A percentile compares a stretch with the other conserved stretches of the same genome.
These are phyloP conservation scores for Avena insularis DNA, from an alignment of 176 grass and related monocot species.

Conservation along the genomic window DNA sequence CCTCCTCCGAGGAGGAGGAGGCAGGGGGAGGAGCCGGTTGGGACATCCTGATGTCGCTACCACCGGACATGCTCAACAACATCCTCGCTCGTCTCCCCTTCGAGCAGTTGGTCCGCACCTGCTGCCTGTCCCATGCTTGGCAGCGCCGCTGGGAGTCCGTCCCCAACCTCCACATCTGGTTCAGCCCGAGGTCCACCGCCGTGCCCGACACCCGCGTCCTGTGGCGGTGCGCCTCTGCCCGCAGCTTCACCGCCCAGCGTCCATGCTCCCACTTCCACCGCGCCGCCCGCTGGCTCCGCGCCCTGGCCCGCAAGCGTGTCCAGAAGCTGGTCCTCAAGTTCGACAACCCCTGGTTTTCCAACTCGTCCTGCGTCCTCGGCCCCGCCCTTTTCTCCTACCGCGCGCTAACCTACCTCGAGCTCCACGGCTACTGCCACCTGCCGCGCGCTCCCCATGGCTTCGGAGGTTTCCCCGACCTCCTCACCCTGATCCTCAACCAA, in stretches of 20 bases:
- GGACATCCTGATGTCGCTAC: neutral
- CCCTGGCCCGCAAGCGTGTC: neutral
- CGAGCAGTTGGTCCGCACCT: neutral
- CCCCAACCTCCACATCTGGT: neutral
- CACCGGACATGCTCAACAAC: neutral
- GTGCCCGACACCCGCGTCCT: neutral
- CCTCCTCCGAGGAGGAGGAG: neutral
- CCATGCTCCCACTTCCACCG: neutral
- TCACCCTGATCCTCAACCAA: neutral
- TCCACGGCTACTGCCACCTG: neutral
- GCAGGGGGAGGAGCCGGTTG: neutral
- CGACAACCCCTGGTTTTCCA: too few species aligned
- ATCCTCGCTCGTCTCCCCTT: neutral
- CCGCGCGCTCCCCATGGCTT: neutral
- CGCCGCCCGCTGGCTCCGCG: neutral
- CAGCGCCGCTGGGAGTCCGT: constrained; percentile 21
- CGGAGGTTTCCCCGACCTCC: neutral
- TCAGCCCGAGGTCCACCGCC: neutral
- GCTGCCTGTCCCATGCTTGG: neutral
- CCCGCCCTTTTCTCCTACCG: neutral
- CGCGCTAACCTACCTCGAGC: neutral
- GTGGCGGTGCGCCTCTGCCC: neutral
- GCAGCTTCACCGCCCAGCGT: neutral
- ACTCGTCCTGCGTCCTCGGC: neutral
- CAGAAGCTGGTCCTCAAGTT: neutral